Conservation (phyloP, 208 protist genomes). For the Acanthamoeba lenticulata region DNA sequence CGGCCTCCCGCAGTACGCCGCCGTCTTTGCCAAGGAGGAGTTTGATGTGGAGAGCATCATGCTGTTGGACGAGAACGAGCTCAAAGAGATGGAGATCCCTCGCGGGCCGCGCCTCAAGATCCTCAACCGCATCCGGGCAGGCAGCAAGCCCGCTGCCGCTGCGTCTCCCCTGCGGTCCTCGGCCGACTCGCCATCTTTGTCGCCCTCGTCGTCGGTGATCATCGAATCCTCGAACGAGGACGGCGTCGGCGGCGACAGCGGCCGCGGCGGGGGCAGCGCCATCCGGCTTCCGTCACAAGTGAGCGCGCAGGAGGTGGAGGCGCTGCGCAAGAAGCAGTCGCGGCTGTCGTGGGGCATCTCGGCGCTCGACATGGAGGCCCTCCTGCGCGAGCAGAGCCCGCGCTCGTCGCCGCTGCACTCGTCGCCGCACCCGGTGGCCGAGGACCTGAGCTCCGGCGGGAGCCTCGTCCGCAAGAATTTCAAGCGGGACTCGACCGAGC, state of each 20-base stretch:
- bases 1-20: constrained; percentile 12
- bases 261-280: too few relatives aligned
- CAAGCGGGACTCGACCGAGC: background rate
- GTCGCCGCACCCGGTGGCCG: background rate
- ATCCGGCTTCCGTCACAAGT: background rate
- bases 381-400: background rate
- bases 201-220: too few relatives aligned
- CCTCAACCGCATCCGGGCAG: constrained; percentile 28
- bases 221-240: too few relatives aligned
- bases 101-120: constrained; percentile 38
- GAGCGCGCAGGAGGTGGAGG: background rate
- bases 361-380: background rate
- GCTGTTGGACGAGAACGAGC: constrained; percentile 41
- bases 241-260: too few relatives aligned
- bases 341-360: background rate
- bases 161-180: background rate
- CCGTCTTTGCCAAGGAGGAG: constrained; percentile 29
- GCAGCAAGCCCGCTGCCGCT: background rate
- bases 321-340: background rate
- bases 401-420: background rate
- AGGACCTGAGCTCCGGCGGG: background rate
- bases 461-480: constrained; percentile 11
- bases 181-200: background rate
- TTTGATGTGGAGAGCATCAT: constrained; percentile 56
- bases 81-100: constrained; percentile 51